Evolutionary conservation across 2,329 filamentous ascomycete species (phyloP), one percentile per base, ranked within the genome.

Genomic region (Juglanconis juglandina): DNA sequence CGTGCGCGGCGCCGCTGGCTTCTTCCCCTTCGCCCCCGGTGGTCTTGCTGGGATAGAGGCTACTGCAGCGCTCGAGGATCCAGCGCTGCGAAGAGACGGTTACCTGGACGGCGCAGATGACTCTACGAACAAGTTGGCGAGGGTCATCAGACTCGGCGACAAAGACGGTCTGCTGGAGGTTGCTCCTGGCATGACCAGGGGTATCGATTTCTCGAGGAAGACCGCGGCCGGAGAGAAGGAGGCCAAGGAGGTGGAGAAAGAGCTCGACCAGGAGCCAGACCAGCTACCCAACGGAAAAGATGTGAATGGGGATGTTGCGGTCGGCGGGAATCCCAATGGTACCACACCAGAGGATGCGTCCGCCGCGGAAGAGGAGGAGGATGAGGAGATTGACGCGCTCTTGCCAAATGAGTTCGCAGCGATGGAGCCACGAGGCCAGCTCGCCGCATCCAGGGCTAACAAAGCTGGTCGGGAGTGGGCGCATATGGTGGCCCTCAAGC

Each of bases 401-500:
- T 75, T 99, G 0, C 95, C 95, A 0, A 85, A 96, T 33, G 95
- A 99, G 70, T 99, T 97, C 68, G 93, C 95, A 1, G 90, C 96
- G 11, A 74, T 99, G 6, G 91, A 96, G 66, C 92, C 95, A 9
- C 90, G 89, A 70, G 87, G 88, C n/a, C 83, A 86, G 30, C 84
- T 97, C 35, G 83, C 89, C 24, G 79, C 88, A 55, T 87, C 90
- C 8, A 85, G 87, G 62, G 81, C 87, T 63, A 90, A 88, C 69
- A 90, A 89, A 69, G 86, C 86, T 44, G 90, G 90, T 6, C 88
- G 85, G 68, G 92, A 98, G 76, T 99, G 95, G 94, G 95, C 95
- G 55, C 95, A 99, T 75, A 96, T 99, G 87, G 94, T 99, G 2
- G 94, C 99, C 72, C 89, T 98, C 67, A 93, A 94, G 69, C 86